Conservation (phyloP, 2,329 filamentous ascomycete species). For the Penicillium sp. region DNA sequence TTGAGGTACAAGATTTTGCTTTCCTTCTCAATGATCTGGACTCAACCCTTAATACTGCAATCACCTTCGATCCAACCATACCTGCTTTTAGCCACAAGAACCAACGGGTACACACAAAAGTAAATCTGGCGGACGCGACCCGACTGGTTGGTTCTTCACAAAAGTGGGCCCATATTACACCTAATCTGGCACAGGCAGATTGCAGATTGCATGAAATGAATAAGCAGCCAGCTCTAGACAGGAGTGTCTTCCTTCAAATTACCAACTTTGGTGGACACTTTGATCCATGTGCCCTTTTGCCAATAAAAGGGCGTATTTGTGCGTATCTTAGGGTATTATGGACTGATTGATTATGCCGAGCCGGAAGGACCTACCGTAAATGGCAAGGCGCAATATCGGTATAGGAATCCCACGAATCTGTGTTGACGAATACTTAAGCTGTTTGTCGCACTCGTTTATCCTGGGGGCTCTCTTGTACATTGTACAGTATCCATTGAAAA, state of each 20-base stretch:
- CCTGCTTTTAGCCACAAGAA: no score
- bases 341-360: background rate
- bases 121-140: no score
- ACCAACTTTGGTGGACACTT: background rate
- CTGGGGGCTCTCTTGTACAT: background rate
- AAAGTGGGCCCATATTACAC: no score
- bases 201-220: background rate
- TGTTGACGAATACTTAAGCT: background rate
- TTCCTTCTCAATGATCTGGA: no score
- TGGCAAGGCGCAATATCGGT: background rate
- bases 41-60: no score
- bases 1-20: no score
- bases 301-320: background rate
- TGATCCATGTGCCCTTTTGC: background rate
- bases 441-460: background rate
- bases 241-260: background rate
- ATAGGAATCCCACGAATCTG: conserved; percentile 1
- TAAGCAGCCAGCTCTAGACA: conserved; percentile 5
- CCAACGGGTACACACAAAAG: no score
- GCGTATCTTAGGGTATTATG: background rate
- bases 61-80: no score
- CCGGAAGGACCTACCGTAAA: background rate
- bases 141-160: no score
- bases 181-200: no score
- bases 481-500: conserved; percentile 1